A percentile compares a stretch with the other conserved stretches of the same genome.
Evolutionary conservation across 306 rosid genomes (phyloP).

Genomic region (Cucumis hystrix): DNA sequence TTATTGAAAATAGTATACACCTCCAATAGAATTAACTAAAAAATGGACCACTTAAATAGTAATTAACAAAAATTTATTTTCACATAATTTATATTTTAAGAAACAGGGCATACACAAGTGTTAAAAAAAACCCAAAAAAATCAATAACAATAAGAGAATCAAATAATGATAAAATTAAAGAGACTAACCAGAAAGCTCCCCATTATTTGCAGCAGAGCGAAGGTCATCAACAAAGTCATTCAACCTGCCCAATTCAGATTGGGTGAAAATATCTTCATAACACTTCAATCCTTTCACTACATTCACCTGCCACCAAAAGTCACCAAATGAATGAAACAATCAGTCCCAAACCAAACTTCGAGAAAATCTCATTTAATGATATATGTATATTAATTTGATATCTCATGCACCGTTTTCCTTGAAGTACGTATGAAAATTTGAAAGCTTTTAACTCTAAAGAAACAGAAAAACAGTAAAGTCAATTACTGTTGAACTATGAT

Average conservation of each 20-base stretch:
- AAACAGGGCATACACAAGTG: not conserved
- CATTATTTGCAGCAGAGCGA: constrained; percentile 73
- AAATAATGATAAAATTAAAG: not conserved
- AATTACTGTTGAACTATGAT: not conserved
- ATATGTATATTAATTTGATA: too few species aligned
- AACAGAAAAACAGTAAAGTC: too few species aligned
- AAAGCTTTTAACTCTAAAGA: too few species aligned
- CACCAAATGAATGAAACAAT: not conserved
- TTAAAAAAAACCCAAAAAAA: not conserved
- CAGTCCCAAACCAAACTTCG: not conserved
- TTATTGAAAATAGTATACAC: not conserved
- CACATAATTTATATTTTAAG: not conserved
- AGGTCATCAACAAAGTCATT: constrained; percentile 54
- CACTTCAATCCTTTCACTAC: constrained; percentile 91
- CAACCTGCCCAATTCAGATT: constrained; percentile 59
- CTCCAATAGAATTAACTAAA: not conserved
- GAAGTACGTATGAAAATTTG: too few species aligned
- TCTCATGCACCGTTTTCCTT: too few species aligned
- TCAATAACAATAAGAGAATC: not conserved
- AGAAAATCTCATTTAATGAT: too few species aligned
- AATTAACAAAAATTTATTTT: not conserved
- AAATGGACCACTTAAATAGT: not conserved
- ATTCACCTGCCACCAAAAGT: constrained; percentile 60
- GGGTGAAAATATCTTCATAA: constrained; percentile 67
- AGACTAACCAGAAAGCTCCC: constrained; percentile 67